Evolutionary conservation across 306 rosid genomes (phyloP).

Genomic region (Prunus persica): Prunus_persica_NCBIv2 NC_034014.1:2498001-2498500

Average conservation of each 20-base stretch:
- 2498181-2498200: neutral
- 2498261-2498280: too few relatives aligned
- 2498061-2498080: slow-evolving; percentile 67
- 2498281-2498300: too few relatives aligned
- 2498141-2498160: slow-evolving; percentile 56
- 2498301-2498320: too few relatives aligned
- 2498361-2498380: too few relatives aligned
- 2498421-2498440: too few relatives aligned
- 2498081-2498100: slow-evolving; percentile 45
- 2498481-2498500: too few relatives aligned
- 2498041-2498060: slow-evolving; percentile 48
- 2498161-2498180: neutral
- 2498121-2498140: slow-evolving; percentile 73
- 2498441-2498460: too few relatives aligned
- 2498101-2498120: slow-evolving; percentile 76
- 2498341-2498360: too few relatives aligned
- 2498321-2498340: too few relatives aligned
- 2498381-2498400: too few relatives aligned
- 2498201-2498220: neutral
- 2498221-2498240: neutral
- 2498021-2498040: slow-evolving; percentile 45
- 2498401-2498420: too few relatives aligned
- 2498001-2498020: slow-evolving; percentile 40
- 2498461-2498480: too few relatives aligned
- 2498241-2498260: neutral